Evolutionary conservation across 768 basidiomycete genomes (phyloP).

Genomic region (Panaeolus papilionaceus): DNA sequence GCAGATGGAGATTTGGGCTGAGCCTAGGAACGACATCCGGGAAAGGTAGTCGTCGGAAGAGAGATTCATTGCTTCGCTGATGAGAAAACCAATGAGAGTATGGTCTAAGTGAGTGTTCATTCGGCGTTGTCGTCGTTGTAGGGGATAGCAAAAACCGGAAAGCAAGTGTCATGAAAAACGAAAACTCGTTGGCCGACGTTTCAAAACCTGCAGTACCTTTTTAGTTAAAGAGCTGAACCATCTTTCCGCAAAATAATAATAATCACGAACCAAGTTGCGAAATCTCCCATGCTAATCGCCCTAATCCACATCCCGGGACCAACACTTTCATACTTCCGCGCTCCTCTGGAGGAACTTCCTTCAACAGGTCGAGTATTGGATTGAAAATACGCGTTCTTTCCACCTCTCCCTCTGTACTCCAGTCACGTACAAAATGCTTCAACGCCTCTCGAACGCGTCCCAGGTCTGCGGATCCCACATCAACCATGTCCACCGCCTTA

Average conservation of each 20-base stretch:
- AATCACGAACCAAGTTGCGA: slow-evolving; percentile 55
- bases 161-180: slow-evolving; percentile 69
- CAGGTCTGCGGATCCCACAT: slow-evolving; percentile 42
- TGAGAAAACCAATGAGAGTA: slow-evolving; percentile 78
- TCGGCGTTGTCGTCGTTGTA: slow-evolving; percentile 40
- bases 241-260: not conserved
- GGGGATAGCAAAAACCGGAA: slow-evolving; percentile 63
- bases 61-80: slow-evolving; percentile 52
- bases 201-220: slow-evolving; percentile 47
- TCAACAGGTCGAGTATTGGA: slow-evolving; percentile 60
- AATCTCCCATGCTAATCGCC: slow-evolving; percentile 73
- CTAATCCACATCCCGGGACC: slow-evolving; percentile 69
- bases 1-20: slow-evolving; percentile 46
- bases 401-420: slow-evolving; percentile 60
- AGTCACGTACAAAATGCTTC: slow-evolving; percentile 75
- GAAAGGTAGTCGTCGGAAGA: slow-evolving; percentile 61
- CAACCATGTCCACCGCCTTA: slow-evolving; percentile 20
- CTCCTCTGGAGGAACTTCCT: slow-evolving; percentile 32
- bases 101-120: slow-evolving; percentile 63
- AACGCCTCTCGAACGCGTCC: slow-evolving; percentile 61
- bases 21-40: slow-evolving; percentile 67
- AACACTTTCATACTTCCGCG: slow-evolving; percentile 50
- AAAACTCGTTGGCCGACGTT: slow-evolving; percentile 68
- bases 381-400: slow-evolving; percentile 64
- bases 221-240: not conserved